phyloP scores from a whole-genome alignment of 495 filamentous ascomycete species.

The Aspergillus leporis region DNA sequence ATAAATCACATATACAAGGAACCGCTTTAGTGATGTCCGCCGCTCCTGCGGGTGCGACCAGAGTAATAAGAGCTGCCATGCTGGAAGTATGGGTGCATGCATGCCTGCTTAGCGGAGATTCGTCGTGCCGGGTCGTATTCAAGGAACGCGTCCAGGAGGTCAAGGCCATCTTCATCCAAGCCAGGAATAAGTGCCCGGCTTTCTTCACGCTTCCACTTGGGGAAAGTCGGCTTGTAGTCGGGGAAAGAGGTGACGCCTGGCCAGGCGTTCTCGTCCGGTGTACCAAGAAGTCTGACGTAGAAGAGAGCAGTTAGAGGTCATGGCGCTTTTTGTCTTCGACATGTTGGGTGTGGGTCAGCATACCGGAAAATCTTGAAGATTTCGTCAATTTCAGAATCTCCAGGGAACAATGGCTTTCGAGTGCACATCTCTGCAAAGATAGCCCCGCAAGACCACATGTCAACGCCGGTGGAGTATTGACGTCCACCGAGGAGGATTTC shows the following conservation, averaged over 20 bases:
- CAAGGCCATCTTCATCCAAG: slow-evolving; percentile 74
- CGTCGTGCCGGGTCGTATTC: slow-evolving; percentile 93
- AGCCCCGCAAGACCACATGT: slow-evolving; percentile 99
- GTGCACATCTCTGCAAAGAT: slow-evolving; percentile 99
- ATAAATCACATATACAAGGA: slow-evolving; percentile 20
- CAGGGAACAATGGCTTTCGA: slow-evolving; percentile 93
- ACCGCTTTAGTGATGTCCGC: slow-evolving; percentile 38
- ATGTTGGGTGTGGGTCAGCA: slow-evolving; percentile 18
- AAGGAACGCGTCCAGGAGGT: slow-evolving; percentile 87
- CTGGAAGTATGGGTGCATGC: slow-evolving; percentile 89
- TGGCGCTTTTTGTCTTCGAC: not conserved
- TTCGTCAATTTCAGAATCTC: slow-evolving; percentile 98
- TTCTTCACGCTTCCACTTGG: slow-evolving; percentile 85
- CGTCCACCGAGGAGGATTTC: slow-evolving; percentile 96
- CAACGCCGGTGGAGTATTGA: slow-evolving; percentile 97
- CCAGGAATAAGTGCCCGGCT: slow-evolving; percentile 56
- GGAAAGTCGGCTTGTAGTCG: slow-evolving; percentile 96
- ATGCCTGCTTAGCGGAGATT: slow-evolving; percentile 94
- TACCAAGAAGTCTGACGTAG: slow-evolving; percentile 74
- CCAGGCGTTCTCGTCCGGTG: slow-evolving; percentile 85
- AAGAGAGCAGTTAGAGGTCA: slow-evolving; percentile 7
- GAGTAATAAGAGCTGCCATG: slow-evolving; percentile 59
- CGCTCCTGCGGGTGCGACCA: slow-evolving; percentile 46
- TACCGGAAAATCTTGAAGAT: slow-evolving; percentile 99
- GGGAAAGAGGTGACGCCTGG: slow-evolving; percentile 97